These are phyloP conservation scores for Tephrocybe sp. DNA, from an alignment of 768 basidiomycete genomes.

Conservation along the genomic window DNA sequence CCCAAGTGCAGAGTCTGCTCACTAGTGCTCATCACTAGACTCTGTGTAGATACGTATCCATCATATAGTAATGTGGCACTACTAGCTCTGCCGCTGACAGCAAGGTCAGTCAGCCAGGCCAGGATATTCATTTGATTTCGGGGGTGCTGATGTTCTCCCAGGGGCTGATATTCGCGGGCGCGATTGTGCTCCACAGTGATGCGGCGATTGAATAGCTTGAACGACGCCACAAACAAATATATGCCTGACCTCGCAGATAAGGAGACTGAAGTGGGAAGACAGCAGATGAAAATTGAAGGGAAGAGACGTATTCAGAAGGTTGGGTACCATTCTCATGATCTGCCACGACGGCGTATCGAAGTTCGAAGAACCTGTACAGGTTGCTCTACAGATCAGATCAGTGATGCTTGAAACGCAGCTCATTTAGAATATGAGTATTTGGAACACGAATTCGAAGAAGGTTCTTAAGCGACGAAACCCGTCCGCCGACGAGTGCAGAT, in stretches of 20 bases:
- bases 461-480: neutral
- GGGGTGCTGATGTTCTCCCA: neutral
- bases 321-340: too few species aligned
- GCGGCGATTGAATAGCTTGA: neutral
- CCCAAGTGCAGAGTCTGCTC: neutral
- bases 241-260: neutral
- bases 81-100: too few species aligned
- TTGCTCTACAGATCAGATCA: too few species aligned
- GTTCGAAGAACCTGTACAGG: neutral
- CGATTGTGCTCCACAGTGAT: neutral
- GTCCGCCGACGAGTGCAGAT: too few species aligned
- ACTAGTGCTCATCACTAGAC: too few species aligned
- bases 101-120: too few species aligned
- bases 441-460: neutral
- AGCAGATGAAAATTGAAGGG: neutral
- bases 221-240: slow-evolving; percentile 6
- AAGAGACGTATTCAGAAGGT: too few species aligned
- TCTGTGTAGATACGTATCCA: too few species aligned
- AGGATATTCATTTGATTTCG: neutral
- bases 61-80: too few species aligned
- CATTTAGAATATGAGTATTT: neutral
- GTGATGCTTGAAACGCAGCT: neutral
- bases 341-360: too few species aligned
- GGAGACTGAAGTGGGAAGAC: neutral
- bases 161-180: neutral